Evolutionary conservation across 176 grass and related monocot species (phyloP).

Genomic region (Echinochloa phyllopogon): DNA sequence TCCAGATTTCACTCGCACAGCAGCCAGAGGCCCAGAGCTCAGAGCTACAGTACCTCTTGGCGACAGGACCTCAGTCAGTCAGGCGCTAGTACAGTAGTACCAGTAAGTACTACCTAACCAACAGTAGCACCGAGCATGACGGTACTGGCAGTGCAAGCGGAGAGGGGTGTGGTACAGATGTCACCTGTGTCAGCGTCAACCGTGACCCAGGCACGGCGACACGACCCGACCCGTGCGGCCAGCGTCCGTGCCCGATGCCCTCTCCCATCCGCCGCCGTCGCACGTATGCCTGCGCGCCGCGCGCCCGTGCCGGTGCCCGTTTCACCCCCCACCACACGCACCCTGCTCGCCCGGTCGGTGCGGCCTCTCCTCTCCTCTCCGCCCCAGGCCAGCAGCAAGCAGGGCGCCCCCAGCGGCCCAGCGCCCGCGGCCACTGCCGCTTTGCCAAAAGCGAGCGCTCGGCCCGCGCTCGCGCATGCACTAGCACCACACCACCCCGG

Average conservation of each 20-base stretch:
- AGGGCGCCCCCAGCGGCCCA: not conserved
- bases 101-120: no score
- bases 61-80: not conserved
- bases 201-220: not conserved
- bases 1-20: not conserved
- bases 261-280: conserved; percentile 29
- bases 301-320: no score
- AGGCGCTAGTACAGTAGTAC: no score
- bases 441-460: conserved; percentile 50
- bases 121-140: not conserved
- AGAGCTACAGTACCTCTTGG: not conserved
- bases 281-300: not conserved
- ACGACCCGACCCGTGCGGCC: not conserved
- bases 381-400: not conserved
- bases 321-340: not conserved
- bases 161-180: not conserved
- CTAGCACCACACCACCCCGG: not conserved
- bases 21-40: not conserved
- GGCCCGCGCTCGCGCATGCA: not conserved
- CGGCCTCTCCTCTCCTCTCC: not conserved
- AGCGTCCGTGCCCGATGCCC: conserved; percentile 30
- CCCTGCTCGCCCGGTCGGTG: conserved; percentile 9
- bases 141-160: not conserved
- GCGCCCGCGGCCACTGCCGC: not conserved
- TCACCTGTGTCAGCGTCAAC: not conserved